Evolutionary conservation across 1,284 basidiomycete species (phyloP).

Genomic region (Laetiporus sulphureus): DNA sequence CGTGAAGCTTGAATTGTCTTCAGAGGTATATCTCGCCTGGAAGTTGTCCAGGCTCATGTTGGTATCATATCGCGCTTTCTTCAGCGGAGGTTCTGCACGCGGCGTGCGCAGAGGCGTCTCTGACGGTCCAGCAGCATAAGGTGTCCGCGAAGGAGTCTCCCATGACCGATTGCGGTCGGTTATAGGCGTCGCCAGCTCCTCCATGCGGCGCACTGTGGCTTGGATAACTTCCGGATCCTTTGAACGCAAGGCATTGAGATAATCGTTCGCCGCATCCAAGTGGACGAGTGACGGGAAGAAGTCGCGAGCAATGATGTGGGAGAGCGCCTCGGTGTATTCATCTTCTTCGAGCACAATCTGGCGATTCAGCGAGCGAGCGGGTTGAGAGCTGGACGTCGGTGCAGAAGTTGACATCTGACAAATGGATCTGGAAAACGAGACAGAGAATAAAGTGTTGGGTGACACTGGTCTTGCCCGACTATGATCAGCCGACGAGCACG

Average conservation of each 20-base stretch:
- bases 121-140: constrained; percentile 50
- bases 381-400: constrained; percentile 13
- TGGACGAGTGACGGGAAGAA: constrained; percentile 93
- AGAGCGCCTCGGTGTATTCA: constrained; percentile 89
- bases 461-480: too few relatives aligned
- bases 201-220: constrained; percentile 66
- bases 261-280: constrained; percentile 81
- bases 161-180: constrained; percentile 30
- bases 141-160: constrained; percentile 60
- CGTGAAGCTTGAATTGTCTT: constrained; percentile 93
- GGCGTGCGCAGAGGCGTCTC: constrained; percentile 60
- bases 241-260: constrained; percentile 71
- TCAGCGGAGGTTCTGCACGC: constrained; percentile 35
- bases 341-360: constrained; percentile 88
- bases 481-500: too few relatives aligned
- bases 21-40: constrained; percentile 87
- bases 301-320: constrained; percentile 91
- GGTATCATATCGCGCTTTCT: constrained; percentile 53
- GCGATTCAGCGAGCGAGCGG: constrained; percentile 55
- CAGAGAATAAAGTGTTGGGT: too few relatives aligned
- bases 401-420: constrained; percentile 11
- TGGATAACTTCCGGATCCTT: constrained; percentile 70
- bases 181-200: constrained; percentile 54
- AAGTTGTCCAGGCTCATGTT: constrained; percentile 74
- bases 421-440: too few relatives aligned